Percentiles rank a stretch among this genome's conserved stretches.
Conservation (phyloP, 768 basidiomycete species). For the Kwoniella sp. region DNA sequence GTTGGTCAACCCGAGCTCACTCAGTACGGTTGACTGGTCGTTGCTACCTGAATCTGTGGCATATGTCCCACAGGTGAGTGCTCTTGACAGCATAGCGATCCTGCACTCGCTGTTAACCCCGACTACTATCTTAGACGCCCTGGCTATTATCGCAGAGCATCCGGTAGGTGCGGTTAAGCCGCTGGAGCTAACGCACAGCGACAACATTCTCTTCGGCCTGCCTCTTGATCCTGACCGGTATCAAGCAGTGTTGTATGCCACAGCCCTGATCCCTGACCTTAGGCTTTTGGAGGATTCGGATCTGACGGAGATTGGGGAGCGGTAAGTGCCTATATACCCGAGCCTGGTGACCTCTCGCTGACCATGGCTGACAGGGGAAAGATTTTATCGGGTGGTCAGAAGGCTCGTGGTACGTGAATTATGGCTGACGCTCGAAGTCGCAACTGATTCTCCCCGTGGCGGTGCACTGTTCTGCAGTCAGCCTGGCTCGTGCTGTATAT, state of each 20-base stretch:
- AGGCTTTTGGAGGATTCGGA: slow-evolving; percentile 60
- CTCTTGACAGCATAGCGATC: not conserved
- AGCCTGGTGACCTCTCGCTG: not conserved
- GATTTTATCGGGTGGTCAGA: slow-evolving; percentile 57
- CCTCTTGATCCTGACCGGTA: slow-evolving; percentile 53
- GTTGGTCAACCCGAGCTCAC: slow-evolving; percentile 10
- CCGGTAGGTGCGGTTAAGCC: slow-evolving; percentile 16
- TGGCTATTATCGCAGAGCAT: slow-evolving; percentile 39
- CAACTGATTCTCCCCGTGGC: too few species aligned
- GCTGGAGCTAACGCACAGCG: slow-evolving; percentile 38
- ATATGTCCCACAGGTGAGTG: slow-evolving; percentile 32
- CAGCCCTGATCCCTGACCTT: slow-evolving; percentile 52
- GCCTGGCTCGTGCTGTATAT: slow-evolving; percentile 61
- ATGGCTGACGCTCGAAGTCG: too few species aligned
- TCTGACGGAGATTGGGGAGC: slow-evolving; percentile 67
- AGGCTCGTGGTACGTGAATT: slow-evolving; percentile 57
- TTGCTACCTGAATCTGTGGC: slow-evolving; percentile 24
- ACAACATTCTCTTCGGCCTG: slow-evolving; percentile 57
- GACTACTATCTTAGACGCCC: slow-evolving; percentile 25
- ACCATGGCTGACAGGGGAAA: slow-evolving; percentile 17
- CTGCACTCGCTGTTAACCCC: too few species aligned
- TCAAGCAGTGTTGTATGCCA: slow-evolving; percentile 5
- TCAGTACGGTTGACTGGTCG: slow-evolving; percentile 6
- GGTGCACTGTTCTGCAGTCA: slow-evolving; percentile 43
- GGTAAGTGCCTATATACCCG: slow-evolving; percentile 26